These are phyloP conservation scores for Eucalyptus pauciflora DNA, from an alignment of 345 rosid species.

Conservation along the genomic window DNA sequence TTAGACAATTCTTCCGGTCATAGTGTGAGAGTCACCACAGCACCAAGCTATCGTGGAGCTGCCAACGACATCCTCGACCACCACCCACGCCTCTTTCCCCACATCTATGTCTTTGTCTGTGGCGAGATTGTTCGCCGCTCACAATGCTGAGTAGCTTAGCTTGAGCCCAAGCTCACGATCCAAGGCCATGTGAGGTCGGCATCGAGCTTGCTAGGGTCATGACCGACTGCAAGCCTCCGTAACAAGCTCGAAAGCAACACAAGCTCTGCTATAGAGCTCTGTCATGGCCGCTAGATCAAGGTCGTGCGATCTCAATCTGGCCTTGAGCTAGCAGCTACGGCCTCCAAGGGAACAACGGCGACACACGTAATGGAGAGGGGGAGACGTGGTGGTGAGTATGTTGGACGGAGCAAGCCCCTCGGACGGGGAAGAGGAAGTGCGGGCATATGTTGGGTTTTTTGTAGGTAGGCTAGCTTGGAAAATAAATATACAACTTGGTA, in stretches of 20 bases:
- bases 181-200: background rate
- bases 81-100: accelerated
- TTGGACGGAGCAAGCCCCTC: too few relatives aligned
- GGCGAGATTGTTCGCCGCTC: background rate
- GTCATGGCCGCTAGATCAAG: background rate
- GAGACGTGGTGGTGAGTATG: too few relatives aligned
- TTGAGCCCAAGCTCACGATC: background rate
- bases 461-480: too few relatives aligned
- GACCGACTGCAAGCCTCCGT: background rate
- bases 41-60: too few relatives aligned
- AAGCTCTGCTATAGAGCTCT: background rate
- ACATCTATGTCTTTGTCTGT: background rate
- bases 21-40: accelerated
- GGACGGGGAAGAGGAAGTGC: too few relatives aligned
- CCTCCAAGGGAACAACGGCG: background rate
- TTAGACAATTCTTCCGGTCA: too few relatives aligned
- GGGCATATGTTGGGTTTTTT: too few relatives aligned
- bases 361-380: too few relatives aligned
- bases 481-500: background rate
- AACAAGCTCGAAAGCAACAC: background rate
- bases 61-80: background rate
- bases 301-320: background rate
- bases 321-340: too few relatives aligned
- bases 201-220: background rate
- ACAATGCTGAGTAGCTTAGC: background rate